Evolutionary conservation across 177 flowering plant species (phyloP).

Genomic region (Telopea speciosissima): DNA sequence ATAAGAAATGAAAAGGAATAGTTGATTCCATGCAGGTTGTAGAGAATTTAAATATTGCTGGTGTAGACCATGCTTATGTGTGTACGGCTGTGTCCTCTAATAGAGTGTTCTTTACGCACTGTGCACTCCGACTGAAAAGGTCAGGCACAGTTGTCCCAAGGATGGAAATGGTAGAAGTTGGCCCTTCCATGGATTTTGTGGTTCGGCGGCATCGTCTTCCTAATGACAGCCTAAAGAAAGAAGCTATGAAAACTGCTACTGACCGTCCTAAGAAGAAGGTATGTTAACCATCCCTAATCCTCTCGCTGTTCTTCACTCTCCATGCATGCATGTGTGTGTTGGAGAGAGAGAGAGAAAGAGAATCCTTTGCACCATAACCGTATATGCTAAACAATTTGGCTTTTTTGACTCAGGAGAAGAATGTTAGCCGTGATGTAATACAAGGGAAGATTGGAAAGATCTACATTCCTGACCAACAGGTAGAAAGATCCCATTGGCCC

Average conservation of each 20-base stretch:
- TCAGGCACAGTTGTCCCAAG: conserved; percentile 82
- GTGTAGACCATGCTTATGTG: conserved; percentile 66
- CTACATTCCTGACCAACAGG: conserved; percentile 86
- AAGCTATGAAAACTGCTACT: conserved; percentile 69
- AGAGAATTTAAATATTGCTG: conserved; percentile 79
- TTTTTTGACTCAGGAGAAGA: conserved; percentile 56
- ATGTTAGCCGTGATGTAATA: conserved; percentile 56
- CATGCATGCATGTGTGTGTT: not conserved
- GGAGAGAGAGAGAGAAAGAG: too few relatives aligned
- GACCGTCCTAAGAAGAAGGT: conserved; percentile 79
- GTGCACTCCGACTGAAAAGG: conserved; percentile 75
- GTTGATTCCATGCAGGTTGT: conserved; percentile 46
- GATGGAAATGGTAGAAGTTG: conserved; percentile 87
- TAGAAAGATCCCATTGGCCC: conserved; percentile 9
- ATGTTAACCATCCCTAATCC: conserved; percentile 12
- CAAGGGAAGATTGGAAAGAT: conserved; percentile 71
- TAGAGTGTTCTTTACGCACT: conserved; percentile 65
- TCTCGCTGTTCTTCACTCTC: not conserved
- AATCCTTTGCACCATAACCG: not conserved
- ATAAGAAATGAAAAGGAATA: not conserved
- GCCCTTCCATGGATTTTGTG: conserved; percentile 93
- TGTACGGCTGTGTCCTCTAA: conserved; percentile 72
- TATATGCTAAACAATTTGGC: not conserved
- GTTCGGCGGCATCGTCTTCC: conserved; percentile 87
- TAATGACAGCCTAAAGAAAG: conserved; percentile 58